Evolutionary conservation across 345 rosid genomes (phyloP), one percentile per base, ranked within the genome.

Genomic region (Crucihimalaya himalaica): DNA sequence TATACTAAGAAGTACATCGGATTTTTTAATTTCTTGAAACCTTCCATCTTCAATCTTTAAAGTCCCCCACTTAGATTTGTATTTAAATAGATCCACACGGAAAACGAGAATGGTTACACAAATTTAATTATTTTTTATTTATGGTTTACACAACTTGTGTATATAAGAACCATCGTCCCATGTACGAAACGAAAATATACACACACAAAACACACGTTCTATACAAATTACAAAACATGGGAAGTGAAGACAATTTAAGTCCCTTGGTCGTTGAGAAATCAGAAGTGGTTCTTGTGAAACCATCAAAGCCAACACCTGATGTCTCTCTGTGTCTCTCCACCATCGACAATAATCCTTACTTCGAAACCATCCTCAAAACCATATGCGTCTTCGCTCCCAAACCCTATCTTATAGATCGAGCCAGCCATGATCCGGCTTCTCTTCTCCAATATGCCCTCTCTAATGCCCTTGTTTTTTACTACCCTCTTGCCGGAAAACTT

Each of bases 401-500:
- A n/a, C 64, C 48, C 32, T 31, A 64, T 12, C 5, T 6, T 15
- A 14, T 25, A 52, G 48, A 31, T 50, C 39, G 51, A 25, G 13
- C 63, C 28, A 50, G 23, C 14, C 20, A 62, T 11, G 78, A 81
- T 23, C 81, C 74, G 1, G 72, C 66, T 42, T 12, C 18, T 66
- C 35, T 84, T 27, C 63, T 84, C 10, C 57, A 77, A 29, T 47
- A 71, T 43, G 87, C 88, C 8, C 81, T 86, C 12, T 83, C 91
- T 15, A 54, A 83, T 20, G 71, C 70, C 11, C 71, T 83, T 63
- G 77, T 83, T 29, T 73, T 69, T 27, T 83, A 71, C 79, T 84
- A 80, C 63, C 88, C 88, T 18, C 58, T 86, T 15, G 85, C 86
- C 9, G 86, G 90, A n/a, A 84, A 78, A 77, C 75, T 86, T 45